Base-by-base conservation (phyloP, 495 filamentous ascomycete species). In the Aspergillus asperescens region DNA sequence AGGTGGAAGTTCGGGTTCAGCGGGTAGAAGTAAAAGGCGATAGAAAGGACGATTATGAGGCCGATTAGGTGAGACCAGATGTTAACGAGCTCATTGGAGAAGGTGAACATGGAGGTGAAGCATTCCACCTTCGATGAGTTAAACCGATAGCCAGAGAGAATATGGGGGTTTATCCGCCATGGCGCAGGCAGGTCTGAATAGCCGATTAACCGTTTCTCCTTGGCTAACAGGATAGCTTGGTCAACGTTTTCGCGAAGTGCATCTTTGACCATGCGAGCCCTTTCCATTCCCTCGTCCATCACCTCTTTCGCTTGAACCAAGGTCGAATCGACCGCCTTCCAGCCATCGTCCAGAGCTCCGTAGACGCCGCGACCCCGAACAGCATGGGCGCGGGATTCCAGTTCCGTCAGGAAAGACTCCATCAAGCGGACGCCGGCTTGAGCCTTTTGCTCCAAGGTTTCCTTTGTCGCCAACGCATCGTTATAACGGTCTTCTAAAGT, bases 1-100 rank as follows among this genome's bases (percentile, higher is more conserved):
- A 87, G 69, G 25, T 81, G 81, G 73, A 96, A 97, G 64, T 91
- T 91, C 65, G 84, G 78, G 52, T 83, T 87, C 18, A 81, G 78
- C 3, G 93, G 93, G 68, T 97, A 99, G 72, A 95, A 93, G 76
- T 96, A 95, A 63, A 99, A 95, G 31, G 93, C 93, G 42, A 97
- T 81, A 18, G 90, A 74, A 8, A 97, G 76, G 34, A 99, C 87
- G 55, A 96, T 74, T 25, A 97, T 57, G 27, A 99, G 77, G 10
- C 93, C 93, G 31, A 99, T 77, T 8, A 84, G 77, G 65, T 99
- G 93, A 10, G 90, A 88, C 94, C 94, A 99, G 61, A 99, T 99
- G 68, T 99, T 99, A 70, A 96, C 85, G 41, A 86, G 76, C 68
- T 99, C 93, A 67, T 99, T 99, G 46, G 87, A 92, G 56, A 90